Base-by-base conservation (phyloP, 768 basidiomycete species). In the Crucibulum laeve region DNA sequence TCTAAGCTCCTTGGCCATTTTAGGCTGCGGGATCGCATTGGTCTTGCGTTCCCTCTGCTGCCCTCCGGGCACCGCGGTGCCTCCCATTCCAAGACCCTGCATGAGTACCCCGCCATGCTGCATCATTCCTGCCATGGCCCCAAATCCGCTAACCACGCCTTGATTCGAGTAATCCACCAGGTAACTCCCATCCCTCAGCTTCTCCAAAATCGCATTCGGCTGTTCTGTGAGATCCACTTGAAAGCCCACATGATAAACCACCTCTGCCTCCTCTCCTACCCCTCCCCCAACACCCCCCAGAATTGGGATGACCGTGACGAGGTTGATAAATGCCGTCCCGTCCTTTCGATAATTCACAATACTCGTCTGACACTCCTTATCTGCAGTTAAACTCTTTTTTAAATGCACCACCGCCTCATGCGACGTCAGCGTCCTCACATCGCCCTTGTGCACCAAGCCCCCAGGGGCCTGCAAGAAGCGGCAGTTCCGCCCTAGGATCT, bases 201-300 rank as follows among this genome's bases (percentile, higher is more conserved):
- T 89, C 51, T 86, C 77, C 42, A 93, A 65, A 47, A 96, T 93
- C 2, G 79, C 79, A 51, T 81, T 81, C 2, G 91, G 92, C 65
- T 94, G 91, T 54, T 86, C 81, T 14, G 82, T 82, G 38, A 99
- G 70, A 63, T 97, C 91, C 43, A 96, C 87, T 64, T 99, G 93
- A 71, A 99, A 98, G 1, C 96, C 96, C 40, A 99, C 84, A 54
- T 90, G 86, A 59, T 87, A 95, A 6, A 80, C 82, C 30, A 89
- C 74, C 35, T 94, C 85, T 42, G 81, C 79, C 26, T 73, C 73
- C 50, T 82, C 84, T 33, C 79, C 73, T 50, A 64, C 32, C 23
- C 51, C 56, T 59, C 73, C 63, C 44, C 51, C 45, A 53, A 69
- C 73, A 15, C 79, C 88, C 5, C 85, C 90, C 0, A 71, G 59